A percentile compares a stretch with the other conserved stretches of the same genome.
These are phyloP conservation scores for Helotiales sp. DNA, from an alignment of 2,329 filamentous ascomycete genomes.

Conservation along the genomic window DNA sequence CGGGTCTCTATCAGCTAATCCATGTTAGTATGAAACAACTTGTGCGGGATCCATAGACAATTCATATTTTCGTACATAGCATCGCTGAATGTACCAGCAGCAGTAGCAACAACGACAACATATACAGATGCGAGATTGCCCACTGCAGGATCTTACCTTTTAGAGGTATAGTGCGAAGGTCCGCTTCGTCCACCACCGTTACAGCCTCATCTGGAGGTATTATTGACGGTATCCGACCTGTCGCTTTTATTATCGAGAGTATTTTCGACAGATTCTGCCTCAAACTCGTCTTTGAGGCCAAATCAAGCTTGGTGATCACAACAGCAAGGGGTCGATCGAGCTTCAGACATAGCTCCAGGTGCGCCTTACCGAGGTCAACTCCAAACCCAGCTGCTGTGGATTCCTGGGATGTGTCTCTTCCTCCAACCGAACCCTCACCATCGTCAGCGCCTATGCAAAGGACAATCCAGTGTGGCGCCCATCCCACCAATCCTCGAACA, in stretches of 20 bases:
- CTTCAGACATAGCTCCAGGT: conserved; percentile 84
- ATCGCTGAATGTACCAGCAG: too few relatives aligned
- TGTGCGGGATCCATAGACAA: too few relatives aligned
- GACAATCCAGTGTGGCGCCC: conserved; percentile 93
- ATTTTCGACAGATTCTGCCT: conserved; percentile 74
- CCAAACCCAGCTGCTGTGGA: conserved; percentile 56
- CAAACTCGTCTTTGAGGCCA: conserved; percentile 76
- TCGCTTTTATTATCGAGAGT: conserved; percentile 76
- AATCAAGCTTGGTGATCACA: conserved; percentile 87
- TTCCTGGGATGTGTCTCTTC: conserved; percentile 57
- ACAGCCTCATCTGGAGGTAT: conserved; percentile 63
- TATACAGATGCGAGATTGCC: neutral
- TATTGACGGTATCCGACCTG: conserved; percentile 75
- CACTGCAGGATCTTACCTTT: conserved; percentile 27
- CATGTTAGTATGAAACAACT: neutral
- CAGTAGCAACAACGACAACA: neutral
- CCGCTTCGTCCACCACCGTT: conserved; percentile 48
- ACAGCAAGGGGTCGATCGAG: conserved; percentile 78
- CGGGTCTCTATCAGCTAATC: conserved; percentile 56
- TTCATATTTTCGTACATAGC: too few relatives aligned
- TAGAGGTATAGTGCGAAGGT: conserved; percentile 61
- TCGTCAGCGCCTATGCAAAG: conserved; percentile 86
- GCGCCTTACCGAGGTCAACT: conserved; percentile 75
- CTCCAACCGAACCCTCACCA: conserved; percentile 51
- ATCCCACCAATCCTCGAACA: conserved; percentile 87